These are phyloP conservation scores for Coix lacrymajobi DNA, from an alignment of 176 grass and related monocot genomes.

Conservation along the genomic window DNA sequence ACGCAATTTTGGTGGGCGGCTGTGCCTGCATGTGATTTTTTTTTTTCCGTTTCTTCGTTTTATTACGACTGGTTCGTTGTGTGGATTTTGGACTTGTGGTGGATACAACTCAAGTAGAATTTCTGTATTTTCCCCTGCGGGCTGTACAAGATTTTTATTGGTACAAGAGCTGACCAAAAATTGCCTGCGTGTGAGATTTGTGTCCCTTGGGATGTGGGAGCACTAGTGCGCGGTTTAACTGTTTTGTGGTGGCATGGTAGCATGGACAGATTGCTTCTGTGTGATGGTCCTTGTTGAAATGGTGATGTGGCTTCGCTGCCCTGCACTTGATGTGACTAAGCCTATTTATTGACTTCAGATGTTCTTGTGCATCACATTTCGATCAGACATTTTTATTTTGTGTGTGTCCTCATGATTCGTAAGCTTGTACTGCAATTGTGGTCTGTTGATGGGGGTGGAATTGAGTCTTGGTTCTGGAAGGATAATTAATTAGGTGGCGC, in stretches of 20 bases:
- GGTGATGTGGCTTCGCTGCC: background rate
- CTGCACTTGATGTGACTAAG: background rate
- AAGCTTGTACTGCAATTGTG: background rate
- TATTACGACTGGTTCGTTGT: background rate
- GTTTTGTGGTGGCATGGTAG: background rate
- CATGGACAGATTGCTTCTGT: background rate
- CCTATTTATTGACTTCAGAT: background rate
- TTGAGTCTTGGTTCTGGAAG: background rate
- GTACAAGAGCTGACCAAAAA: background rate
- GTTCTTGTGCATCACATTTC: background rate
- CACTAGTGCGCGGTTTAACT: background rate
- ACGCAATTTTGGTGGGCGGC: background rate
- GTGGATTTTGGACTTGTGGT: background rate
- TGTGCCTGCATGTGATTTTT: background rate
- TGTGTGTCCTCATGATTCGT: background rate
- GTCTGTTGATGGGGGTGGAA: background rate
- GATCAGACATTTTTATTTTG: background rate
- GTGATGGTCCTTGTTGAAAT: background rate
- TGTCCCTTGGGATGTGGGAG: background rate
- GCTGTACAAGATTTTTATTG: background rate
- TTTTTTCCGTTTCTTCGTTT: background rate
- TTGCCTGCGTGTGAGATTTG: background rate
- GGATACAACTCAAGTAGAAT: background rate
- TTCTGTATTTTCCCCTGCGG: background rate
- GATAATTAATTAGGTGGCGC: background rate